Evolutionary conservation across 2,329 filamentous ascomycete genomes (phyloP), one percentile per base, ranked within the genome.

Genomic region (Plectosphaerella cucumerina): DNA sequence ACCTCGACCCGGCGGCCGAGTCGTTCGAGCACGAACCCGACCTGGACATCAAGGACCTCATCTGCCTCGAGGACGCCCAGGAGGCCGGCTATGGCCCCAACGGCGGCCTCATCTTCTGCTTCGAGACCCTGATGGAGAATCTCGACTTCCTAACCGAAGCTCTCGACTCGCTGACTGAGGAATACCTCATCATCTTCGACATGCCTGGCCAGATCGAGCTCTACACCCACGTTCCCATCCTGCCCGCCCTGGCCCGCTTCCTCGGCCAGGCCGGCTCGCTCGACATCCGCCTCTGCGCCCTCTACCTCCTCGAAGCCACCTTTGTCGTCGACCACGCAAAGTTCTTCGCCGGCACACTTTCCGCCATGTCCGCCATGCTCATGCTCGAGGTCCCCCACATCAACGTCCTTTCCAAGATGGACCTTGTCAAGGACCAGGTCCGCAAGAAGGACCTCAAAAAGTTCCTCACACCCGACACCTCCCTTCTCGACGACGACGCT

Each of bases 171-270:
- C 77, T 96, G 51, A 93, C 90, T 10, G 94, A 99, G 62, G 94
- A 97, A 62, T 97, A 96, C 69, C 81, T 99, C 56, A 96, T 97
- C 69, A 89, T 99, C 56, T 91, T 99, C 72, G 94, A 99, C 72
- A 97, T 97, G 89, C 94, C 94, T 0, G 94, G 94, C 51, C 94
- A 99, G 74, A 97, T 99, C 69, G 94, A 99, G 73, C 83, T 99
- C 14, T 99, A 97, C 73, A 97, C 93, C 3, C 94, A 99, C 67
- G 89, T 97, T 33, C 94, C 94, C 37, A 88, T 99, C 58, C 76
- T 99, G 31, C 94, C 94, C 1, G 82, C 85, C 18, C 81, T 99
- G 45, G 85, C 93, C 58, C 87, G 86, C 62, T 90, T 90, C 65
- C 79, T 97, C 48, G 90, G 87, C 41, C 83, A 87, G 56, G 77